Conservation (phyloP, 768 basidiomycete genomes). For the Rhizopogon vesiculosus region DNA sequence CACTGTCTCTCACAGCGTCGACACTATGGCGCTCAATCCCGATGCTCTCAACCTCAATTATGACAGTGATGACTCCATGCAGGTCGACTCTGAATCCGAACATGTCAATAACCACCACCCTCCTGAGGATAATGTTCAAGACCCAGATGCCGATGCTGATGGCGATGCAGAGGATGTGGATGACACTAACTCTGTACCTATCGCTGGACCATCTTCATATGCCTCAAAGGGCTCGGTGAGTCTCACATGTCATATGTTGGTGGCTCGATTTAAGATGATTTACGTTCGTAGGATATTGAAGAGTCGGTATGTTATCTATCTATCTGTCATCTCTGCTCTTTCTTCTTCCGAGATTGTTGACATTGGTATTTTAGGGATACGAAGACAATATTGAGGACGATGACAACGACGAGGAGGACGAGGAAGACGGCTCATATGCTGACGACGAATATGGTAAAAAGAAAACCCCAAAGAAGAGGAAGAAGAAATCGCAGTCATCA, state of each 20-base stretch:
- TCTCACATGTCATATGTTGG: slow-evolving; percentile 15
- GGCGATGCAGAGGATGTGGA: slow-evolving; percentile 38
- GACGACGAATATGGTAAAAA: slow-evolving; percentile 74
- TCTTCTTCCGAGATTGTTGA: slow-evolving; percentile 9
- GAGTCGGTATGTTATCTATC: slow-evolving; percentile 25
- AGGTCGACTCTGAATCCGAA: slow-evolving; percentile 61
- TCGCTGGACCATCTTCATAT: slow-evolving; percentile 37
- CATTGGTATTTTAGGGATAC: slow-evolving; percentile 54
- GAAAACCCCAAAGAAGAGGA: slow-evolving; percentile 68
- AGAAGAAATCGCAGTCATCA: slow-evolving; percentile 37
- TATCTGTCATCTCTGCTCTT: slow-evolving; percentile 7
- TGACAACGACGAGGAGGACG: slow-evolving; percentile 40
- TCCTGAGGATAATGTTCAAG: slow-evolving; percentile 32
- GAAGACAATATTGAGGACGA: slow-evolving; percentile 44
- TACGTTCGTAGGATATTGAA: slow-evolving; percentile 20
- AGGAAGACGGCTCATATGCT: slow-evolving; percentile 74
- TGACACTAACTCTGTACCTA: slow-evolving; percentile 30
- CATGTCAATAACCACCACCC: slow-evolving; percentile 8
- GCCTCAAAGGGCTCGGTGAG: slow-evolving; percentile 60
- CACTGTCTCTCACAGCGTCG: slow-evolving; percentile 13
- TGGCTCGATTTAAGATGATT: background rate
- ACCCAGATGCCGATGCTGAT: slow-evolving; percentile 38
- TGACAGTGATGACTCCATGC: slow-evolving; percentile 56
- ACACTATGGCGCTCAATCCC: slow-evolving; percentile 30
- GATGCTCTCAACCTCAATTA: slow-evolving; percentile 53